Percentiles rank a stretch among this genome's conserved stretches.
phyloP scores from a whole-genome alignment of 1,284 basidiomycete genomes.

The Wallemia ichthyophaga region DNA sequence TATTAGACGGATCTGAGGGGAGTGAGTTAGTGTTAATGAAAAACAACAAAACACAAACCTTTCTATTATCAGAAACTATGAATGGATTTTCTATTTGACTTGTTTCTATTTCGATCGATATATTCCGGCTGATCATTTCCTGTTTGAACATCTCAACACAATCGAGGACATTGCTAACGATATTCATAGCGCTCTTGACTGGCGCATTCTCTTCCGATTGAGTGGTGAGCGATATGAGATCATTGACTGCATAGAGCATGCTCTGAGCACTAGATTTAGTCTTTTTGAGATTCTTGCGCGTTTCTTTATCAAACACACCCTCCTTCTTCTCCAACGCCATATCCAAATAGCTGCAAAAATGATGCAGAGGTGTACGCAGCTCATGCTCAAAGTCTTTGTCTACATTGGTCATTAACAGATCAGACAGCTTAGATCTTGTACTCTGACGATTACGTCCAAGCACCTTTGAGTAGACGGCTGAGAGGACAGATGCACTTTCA shows the following conservation, averaged over 20 bases:
- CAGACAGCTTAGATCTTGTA: slow-evolving; percentile 47
- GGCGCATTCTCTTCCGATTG: slow-evolving; percentile 47
- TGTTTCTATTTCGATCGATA: slow-evolving; percentile 16
- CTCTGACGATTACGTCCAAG: slow-evolving; percentile 48
- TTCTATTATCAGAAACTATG: background rate
- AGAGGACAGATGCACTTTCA: slow-evolving; percentile 38
- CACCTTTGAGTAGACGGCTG: slow-evolving; percentile 49
- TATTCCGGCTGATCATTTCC: slow-evolving; percentile 18
- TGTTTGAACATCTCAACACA: slow-evolving; percentile 27
- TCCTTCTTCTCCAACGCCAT: slow-evolving; percentile 32
- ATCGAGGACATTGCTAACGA: slow-evolving; percentile 34
- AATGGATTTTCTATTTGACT: slow-evolving; percentile 30
- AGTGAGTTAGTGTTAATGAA: no score
- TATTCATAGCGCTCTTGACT: slow-evolving; percentile 51
- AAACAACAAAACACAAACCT: background rate
- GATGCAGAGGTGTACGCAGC: slow-evolving; percentile 42
- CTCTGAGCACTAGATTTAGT: slow-evolving; percentile 14
- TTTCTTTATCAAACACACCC: slow-evolving; percentile 42
- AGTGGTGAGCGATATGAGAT: slow-evolving; percentile 39
- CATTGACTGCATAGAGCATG: slow-evolving; percentile 54
- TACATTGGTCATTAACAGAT: slow-evolving; percentile 54
- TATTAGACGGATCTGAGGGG: background rate
- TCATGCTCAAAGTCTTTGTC: slow-evolving; percentile 29
- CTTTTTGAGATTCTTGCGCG: slow-evolving; percentile 38
- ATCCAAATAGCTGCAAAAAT: slow-evolving; percentile 40